These are phyloP conservation scores for Penicillium sclerotigenum DNA, from an alignment of 2,329 filamentous ascomycete genomes.

Conservation along the genomic window DNA sequence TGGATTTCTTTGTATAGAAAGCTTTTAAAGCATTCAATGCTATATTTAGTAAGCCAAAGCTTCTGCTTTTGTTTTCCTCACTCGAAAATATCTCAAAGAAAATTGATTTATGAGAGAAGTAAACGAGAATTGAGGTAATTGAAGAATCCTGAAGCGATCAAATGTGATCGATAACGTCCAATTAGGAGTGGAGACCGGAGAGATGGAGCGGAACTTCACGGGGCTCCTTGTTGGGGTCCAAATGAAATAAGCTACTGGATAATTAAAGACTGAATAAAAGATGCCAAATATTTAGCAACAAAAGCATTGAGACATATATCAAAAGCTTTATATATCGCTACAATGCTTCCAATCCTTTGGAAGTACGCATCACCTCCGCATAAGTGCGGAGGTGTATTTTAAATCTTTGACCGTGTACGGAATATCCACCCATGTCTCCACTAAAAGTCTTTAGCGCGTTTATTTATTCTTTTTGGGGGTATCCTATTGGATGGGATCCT, in stretches of 20 bases:
- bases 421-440: slow-evolving; percentile 14
- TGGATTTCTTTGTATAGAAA: not conserved
- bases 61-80: too few relatives aligned
- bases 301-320: not conserved
- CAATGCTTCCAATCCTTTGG: not conserved
- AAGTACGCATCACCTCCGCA: slow-evolving; percentile 5
- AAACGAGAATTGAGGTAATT: not conserved
- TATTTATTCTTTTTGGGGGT: not conserved
- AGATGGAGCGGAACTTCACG: slow-evolving; percentile 24
- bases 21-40: not conserved
- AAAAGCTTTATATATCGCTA: not conserved
- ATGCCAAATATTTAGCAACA: not conserved
- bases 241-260: not conserved
- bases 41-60: not conserved
- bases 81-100: not conserved
- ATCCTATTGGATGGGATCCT: not conserved
- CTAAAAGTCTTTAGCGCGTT: slow-evolving; percentile 17
- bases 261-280: not conserved
- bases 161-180: slow-evolving; percentile 21
- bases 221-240: slow-evolving; percentile 12
- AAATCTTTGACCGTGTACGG: slow-evolving; percentile 7
- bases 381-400: slow-evolving; percentile 19
- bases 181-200: slow-evolving; percentile 19
- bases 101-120: not conserved
- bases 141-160: slow-evolving; percentile 1